Base-by-base conservation (phyloP, 805 yeast genomes). In the Metschnikowia similis region DNA sequence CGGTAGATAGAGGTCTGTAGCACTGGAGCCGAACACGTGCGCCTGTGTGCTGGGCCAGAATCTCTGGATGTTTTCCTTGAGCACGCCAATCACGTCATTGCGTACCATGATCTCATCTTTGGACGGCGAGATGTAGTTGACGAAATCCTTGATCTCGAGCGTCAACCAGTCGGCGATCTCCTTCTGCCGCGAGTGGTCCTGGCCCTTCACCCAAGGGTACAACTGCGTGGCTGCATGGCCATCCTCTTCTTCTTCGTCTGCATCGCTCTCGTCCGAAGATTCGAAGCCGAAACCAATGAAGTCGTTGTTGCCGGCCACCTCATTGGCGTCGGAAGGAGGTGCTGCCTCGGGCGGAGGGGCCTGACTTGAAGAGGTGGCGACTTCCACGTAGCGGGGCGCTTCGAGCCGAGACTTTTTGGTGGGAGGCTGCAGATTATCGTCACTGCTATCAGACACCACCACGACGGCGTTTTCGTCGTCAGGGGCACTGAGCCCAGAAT, bases 1-100 rank as follows among this genome's bases (percentile, higher is more conserved):
- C 0, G 98, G 98, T 14, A 92, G 73, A 62, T 90, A 92, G 53
- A 92, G 71, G 62, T 91, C 97, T 0, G 97, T 91, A 0, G 98
- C 96, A 65, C 81, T 87, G 0, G 97, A 91, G 0, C 99, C 99
- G 72, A 94, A 92, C 7, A 91, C 96, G 54, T 84, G 84, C 4
- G 87, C 80, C 49, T 84, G 86, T 13, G 92, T 83, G 53, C 82
- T 87, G 1, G 83, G 83, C 97, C 97, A 92, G 47, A 84, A 70
- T 2, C 67, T 63, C 6, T 72, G 67, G 1, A 81, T 73, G 46
- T 80, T 75, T 6, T 66, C 62, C 54, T 85, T 81, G 31, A 94
- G 69, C 47, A 80, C 75, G 35, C 72, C 66, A 28, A 92, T 85
- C 2, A 88, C 83, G 5, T 66, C 66, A 56, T 87, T 85, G 62